Percentiles rank a stretch among this genome's conserved stretches.
These are phyloP conservation scores for Allomyces arbusculus DNA, from an alignment of 192 early-diverging fungal species.

Conservation along the genomic window DNA sequence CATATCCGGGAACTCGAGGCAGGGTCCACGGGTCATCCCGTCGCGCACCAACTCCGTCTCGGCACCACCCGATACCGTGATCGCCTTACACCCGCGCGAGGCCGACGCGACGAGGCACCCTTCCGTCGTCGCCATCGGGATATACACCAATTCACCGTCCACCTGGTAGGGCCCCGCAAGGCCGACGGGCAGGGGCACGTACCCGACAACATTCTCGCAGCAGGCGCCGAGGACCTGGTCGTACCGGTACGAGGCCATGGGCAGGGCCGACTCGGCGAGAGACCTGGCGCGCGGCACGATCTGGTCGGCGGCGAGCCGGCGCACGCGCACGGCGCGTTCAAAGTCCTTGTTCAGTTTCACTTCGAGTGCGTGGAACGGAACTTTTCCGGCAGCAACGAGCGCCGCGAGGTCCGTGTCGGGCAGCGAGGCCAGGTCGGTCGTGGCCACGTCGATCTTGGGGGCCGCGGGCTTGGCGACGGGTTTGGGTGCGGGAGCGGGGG, in stretches of 20 bases:
- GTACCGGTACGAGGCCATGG: conserved; percentile 74
- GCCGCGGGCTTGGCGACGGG: too few relatives aligned
- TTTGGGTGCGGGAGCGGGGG: background rate
- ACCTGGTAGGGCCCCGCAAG: conserved; percentile 72
- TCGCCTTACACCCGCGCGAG: conserved; percentile 85
- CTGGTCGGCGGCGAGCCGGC: conserved; percentile 20
- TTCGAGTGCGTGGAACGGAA: conserved; percentile 76
- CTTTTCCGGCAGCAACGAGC: conserved; percentile 47
- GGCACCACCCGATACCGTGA: conserved; percentile 69
- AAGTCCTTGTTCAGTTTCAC: conserved; percentile 45
- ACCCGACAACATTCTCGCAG: conserved; percentile 91
- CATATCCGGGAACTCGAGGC: conserved; percentile 61
- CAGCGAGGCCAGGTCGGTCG: conserved; percentile 12
- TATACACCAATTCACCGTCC: conserved; percentile 57
- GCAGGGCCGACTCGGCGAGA: conserved; percentile 43
- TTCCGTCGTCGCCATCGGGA: conserved; percentile 94
- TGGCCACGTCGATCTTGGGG: too few relatives aligned
- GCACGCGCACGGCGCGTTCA: conserved; percentile 65
- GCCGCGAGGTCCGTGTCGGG: conserved; percentile 55
- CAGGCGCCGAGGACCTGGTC: conserved; percentile 71
- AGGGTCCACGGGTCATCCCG: conserved; percentile 85
- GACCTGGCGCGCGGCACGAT: conserved; percentile 32
- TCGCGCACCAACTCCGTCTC: conserved; percentile 54
- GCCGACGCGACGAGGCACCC: conserved; percentile 76
- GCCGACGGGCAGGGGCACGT: conserved; percentile 78